Evolutionary conservation across 768 basidiomycete species (phyloP).

Genomic region (Stropharia rugosoannulata): DNA sequence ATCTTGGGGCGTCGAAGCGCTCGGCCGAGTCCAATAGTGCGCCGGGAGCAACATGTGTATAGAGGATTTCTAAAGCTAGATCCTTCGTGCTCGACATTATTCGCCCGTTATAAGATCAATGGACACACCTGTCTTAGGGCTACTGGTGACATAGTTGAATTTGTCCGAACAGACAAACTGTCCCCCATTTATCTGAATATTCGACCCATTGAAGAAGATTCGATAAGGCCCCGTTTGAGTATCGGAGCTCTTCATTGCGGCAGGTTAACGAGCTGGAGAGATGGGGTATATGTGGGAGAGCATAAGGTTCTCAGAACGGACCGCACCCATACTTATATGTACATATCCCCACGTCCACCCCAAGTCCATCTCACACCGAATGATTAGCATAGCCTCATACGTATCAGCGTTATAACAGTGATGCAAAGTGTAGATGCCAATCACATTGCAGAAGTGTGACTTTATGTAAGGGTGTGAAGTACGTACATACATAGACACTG

Average conservation of each 20-base stretch:
- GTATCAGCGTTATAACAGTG: no score
- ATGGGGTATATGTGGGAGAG: no score
- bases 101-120: no score
- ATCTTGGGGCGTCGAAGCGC: conserved; percentile 18
- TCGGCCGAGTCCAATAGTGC: conserved; percentile 12
- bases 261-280: no score
- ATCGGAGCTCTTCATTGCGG: no score
- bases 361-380: no score
- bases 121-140: neutral
- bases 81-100: neutral
- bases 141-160: neutral
- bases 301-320: no score
- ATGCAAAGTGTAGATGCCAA: no score
- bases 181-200: neutral
- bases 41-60: neutral
- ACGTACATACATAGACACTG: neutral
- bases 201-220: neutral
- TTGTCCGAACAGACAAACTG: neutral
- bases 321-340: no score
- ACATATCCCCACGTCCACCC: no score
- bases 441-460: no score
- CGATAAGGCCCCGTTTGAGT: neutral
- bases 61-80: neutral
- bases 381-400: no score
- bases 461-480: neutral